A percentile compares a stretch with the other conserved stretches of the same genome.
These are phyloP conservation scores for Tuctoria greenei DNA, from an alignment of 176 grass and related monocot genomes.

Conservation along the genomic window DNA sequence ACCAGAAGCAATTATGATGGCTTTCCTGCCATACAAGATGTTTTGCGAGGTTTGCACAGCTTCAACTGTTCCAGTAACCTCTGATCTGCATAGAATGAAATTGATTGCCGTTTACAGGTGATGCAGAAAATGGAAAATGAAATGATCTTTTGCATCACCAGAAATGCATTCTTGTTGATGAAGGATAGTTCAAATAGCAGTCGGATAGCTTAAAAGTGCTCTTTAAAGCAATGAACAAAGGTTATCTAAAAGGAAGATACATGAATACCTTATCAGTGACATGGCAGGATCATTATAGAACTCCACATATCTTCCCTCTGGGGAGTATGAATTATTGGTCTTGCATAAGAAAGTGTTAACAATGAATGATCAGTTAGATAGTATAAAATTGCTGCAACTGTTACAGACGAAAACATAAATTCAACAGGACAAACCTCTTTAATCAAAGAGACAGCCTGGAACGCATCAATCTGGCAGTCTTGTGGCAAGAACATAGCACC, in stretches of 20 bases:
- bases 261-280: slow-evolving; percentile 64
- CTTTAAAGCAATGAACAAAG: slow-evolving; percentile 3
- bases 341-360: slow-evolving; percentile 33
- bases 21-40: slow-evolving; percentile 76
- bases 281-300: slow-evolving; percentile 84
- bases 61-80: slow-evolving; percentile 70
- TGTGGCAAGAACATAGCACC: slow-evolving; percentile 72
- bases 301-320: slow-evolving; percentile 79
- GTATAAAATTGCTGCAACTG: background rate
- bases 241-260: slow-evolving; percentile 27
- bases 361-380: slow-evolving; percentile 7
- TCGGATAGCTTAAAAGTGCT: slow-evolving; percentile 15
- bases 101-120: background rate
- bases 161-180: slow-evolving; percentile 10
- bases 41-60: slow-evolving; percentile 78
- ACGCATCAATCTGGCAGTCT: slow-evolving; percentile 80
- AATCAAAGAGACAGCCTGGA: slow-evolving; percentile 75
- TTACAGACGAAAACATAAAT: slow-evolving; percentile 13
- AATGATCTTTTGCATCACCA: background rate
- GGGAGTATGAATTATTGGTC: slow-evolving; percentile 63
- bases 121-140: background rate
- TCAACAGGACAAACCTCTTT: slow-evolving; percentile 58
- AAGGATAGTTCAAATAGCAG: background rate
- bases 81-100: slow-evolving; percentile 58
- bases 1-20: slow-evolving; percentile 76